These are phyloP conservation scores for Coemansia pectinata DNA, from an alignment of 192 early-diverging fungal genomes.

Conservation along the genomic window DNA sequence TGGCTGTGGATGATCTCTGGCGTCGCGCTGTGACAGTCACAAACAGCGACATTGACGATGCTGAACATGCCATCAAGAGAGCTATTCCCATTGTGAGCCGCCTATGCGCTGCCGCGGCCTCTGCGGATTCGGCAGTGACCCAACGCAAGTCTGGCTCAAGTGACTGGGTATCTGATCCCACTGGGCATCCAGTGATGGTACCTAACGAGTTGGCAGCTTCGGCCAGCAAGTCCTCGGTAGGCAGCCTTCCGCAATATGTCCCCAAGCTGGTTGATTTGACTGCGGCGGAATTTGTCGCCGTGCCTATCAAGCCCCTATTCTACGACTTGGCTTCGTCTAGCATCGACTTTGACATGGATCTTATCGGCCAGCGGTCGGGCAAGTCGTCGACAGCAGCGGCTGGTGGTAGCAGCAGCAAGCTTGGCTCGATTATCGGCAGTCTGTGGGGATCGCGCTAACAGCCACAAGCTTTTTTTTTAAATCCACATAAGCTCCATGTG, in stretches of 20 bases:
- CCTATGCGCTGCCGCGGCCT: neutral
- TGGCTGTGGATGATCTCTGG: constrained; percentile 19
- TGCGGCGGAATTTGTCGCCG: constrained; percentile 13
- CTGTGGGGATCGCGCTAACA: constrained; percentile 32
- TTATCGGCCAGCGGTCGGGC: constrained; percentile 23
- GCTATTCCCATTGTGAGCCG: constrained; percentile 11
- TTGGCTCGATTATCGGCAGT: constrained; percentile 44
- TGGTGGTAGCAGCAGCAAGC: constrained; percentile 24
- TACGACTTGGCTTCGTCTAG: constrained; percentile 48
- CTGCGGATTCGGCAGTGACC: neutral
- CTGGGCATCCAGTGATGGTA: constrained; percentile 12
- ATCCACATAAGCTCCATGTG: no score
- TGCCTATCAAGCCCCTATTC: constrained; percentile 48
- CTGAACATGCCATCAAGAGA: neutral
- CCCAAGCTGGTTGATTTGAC: constrained; percentile 36
- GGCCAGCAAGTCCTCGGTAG: neutral
- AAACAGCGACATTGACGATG: neutral
- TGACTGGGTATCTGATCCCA: constrained; percentile 12
- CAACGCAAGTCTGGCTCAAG: neutral
- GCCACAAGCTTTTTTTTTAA: neutral
- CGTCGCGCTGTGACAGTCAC: neutral
- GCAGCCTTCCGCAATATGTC: constrained; percentile 3
- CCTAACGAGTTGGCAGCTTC: neutral
- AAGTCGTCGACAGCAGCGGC: constrained; percentile 5
- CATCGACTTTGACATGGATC: constrained; percentile 44